These are phyloP conservation scores for Leptographium galeiforme DNA, from an alignment of 2,329 filamentous ascomycete species.

Conservation along the genomic window DNA sequence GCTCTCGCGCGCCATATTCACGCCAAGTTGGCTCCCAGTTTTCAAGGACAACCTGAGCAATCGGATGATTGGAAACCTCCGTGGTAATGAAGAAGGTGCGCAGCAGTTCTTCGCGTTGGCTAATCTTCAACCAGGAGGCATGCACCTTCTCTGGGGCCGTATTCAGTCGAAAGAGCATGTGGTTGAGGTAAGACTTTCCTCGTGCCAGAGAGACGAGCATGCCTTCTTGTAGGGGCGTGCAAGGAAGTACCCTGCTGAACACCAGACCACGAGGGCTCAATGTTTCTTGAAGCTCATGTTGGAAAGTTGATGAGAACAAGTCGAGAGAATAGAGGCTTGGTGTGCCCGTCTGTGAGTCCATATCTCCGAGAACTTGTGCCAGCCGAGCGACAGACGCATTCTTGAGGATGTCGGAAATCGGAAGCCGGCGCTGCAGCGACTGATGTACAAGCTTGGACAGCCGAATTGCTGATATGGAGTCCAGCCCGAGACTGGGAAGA, in stretches of 20 bases:
- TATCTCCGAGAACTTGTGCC: conserved; percentile 20
- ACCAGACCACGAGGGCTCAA: conserved; percentile 1
- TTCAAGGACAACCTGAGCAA: conserved; percentile 57
- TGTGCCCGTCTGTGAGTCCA: neutral
- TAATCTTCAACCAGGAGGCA: conserved; percentile 48
- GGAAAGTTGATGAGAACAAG: conserved; percentile 17
- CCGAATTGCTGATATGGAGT: conserved; percentile 70
- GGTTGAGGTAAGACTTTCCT: conserved; percentile 54
- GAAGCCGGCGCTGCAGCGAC: conserved; percentile 31
- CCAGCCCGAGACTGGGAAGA: conserved; percentile 65
- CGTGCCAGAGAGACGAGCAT: conserved; percentile 55
- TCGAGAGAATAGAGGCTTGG: conserved; percentile 1
- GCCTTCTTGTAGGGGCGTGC: conserved; percentile 75
- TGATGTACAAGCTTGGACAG: conserved; percentile 45
- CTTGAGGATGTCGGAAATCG: conserved; percentile 58
- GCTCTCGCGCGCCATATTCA: conserved; percentile 11
- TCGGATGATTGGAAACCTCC: conserved; percentile 43
- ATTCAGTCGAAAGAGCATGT: conserved; percentile 48
- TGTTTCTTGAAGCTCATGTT: conserved; percentile 4
- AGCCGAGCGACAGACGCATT: conserved; percentile 54
- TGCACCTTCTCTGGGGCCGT: conserved; percentile 36
- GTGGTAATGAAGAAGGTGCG: conserved; percentile 64
- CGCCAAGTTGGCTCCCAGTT: conserved; percentile 27
- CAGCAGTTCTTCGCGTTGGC: conserved; percentile 58
- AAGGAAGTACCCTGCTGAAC: conserved; percentile 54